Evolutionary conservation across 2,329 filamentous ascomycete genomes (phyloP), one percentile per base, ranked within the genome.

Genomic region (Lachnellula willkommii): DNA sequence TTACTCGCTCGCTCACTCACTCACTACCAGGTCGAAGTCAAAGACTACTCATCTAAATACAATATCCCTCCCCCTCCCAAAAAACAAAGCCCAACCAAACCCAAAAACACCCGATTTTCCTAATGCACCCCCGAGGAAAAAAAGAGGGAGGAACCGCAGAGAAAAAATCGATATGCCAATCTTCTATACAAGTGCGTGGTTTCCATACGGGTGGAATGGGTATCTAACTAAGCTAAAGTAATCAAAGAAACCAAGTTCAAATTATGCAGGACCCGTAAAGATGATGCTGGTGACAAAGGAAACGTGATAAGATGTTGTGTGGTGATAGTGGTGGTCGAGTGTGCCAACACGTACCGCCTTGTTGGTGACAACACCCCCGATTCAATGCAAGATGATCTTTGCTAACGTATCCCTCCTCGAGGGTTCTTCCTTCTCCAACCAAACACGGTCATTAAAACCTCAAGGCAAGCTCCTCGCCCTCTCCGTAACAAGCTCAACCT

Each of bases 391-490:
- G 14, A 15, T 17, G 26, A 49, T 36, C 35, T 11, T 15, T 22
- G 32, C 28, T 9, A 49, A 49, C 47, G 32, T 50, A 39, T 40
- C 20, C 48, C 20, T 11, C 11, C 32, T 14, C 24, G 32, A 37
- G 14, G 28, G 26, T 20, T 3, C 48, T 39, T 39, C 9, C 12
- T 15, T 22, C 20, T 24, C 22, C 17, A 6, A 12, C 15, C 11
- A 47, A 26, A 12, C n/a, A 15, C 8, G 20, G 12, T 50, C 5
- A 9, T 22, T 17, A 24, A 20, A 17, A 39, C n/a, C 2, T 64
- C 57, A 63, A 48, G 60, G 56, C 51, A 60, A 58, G 43, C 56
- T 61, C 43, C 49, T 59, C 17, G 60, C 47, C 35, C 60, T 47
- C 36, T 56, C 55, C 24, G 42, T 46, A 1, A 47, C 28, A 20